Evolutionary conservation across 2,329 filamentous ascomycete species (phyloP).

Genomic region (Plectosphaerella plurivora): DNA sequence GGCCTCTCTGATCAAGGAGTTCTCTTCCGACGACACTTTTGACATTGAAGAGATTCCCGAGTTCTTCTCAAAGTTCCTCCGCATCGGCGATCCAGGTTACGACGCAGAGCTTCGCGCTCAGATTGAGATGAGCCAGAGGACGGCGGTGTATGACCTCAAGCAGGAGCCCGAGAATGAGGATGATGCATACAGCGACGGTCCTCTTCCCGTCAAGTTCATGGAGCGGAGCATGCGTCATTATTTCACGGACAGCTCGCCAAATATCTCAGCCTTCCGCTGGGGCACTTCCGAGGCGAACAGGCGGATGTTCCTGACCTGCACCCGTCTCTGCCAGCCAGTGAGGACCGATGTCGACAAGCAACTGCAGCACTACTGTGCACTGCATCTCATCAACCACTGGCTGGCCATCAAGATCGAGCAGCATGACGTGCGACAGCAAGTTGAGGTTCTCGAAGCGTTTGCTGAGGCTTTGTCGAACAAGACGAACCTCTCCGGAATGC

Average conservation of each 20-base stretch:
- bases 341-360: neutral
- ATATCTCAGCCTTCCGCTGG: slow-evolving; percentile 4
- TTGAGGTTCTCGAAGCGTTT: slow-evolving; percentile 17
- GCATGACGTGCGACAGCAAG: slow-evolving; percentile 10
- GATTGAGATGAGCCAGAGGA: slow-evolving; percentile 2
- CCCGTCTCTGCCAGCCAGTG: slow-evolving; percentile 9
- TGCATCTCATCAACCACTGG: slow-evolving; percentile 14
- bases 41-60: slow-evolving; percentile 20
- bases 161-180: slow-evolving; percentile 11
- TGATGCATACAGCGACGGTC: slow-evolving; percentile 17
- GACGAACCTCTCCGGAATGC: slow-evolving; percentile 8
- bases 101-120: slow-evolving; percentile 13
- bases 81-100: slow-evolving; percentile 16
- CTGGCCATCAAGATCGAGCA: slow-evolving; percentile 7
- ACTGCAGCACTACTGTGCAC: slow-evolving; percentile 9
- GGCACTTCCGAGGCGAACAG: slow-evolving; percentile 18
- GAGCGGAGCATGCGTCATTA: slow-evolving; percentile 23
- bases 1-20: slow-evolving; percentile 12
- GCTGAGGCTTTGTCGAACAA: slow-evolving; percentile 12
- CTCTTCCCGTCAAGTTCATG: slow-evolving; percentile 20
- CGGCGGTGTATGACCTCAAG: slow-evolving; percentile 13
- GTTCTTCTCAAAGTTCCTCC: slow-evolving; percentile 17
- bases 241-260: slow-evolving; percentile 13
- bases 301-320: slow-evolving; percentile 15
- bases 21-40: slow-evolving; percentile 13